Conservation (phyloP, 1,139 yeast genomes). For the Zhuliangozyma parablackwelliae region DNA sequence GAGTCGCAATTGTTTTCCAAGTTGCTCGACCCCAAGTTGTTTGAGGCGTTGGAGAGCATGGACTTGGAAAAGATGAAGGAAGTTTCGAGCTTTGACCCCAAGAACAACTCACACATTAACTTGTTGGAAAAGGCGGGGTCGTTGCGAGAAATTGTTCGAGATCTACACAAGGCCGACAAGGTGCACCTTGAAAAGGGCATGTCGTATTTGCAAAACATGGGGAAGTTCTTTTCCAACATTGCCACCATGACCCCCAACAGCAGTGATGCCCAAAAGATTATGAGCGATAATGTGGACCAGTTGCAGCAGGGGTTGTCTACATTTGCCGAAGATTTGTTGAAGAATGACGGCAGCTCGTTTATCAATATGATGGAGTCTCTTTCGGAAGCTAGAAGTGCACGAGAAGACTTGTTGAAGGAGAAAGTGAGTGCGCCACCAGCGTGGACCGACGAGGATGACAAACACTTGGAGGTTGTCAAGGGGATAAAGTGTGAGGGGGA, state of each 20-base stretch:
- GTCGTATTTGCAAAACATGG: conserved; percentile 25
- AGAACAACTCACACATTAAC: conserved; percentile 16
- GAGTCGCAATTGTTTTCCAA: conserved; percentile 18
- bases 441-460: conserved; percentile 24
- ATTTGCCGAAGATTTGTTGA: conserved; percentile 73
- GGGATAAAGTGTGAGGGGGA: background rate
- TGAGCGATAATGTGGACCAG: conserved; percentile 12
- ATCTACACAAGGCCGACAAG: conserved; percentile 25
- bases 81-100: conserved; percentile 13
- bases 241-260: conserved; percentile 7
- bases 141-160: conserved; percentile 25
- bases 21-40: conserved; percentile 27
- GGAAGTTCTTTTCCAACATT: conserved; percentile 16
- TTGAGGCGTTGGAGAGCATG: conserved; percentile 25
- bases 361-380: conserved; percentile 74
- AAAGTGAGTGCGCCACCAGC: conserved; percentile 8
- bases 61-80: conserved; percentile 26
- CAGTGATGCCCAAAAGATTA: background rate
- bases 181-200: conserved; percentile 25
- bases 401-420: conserved; percentile 37
- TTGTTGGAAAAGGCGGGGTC: conserved; percentile 26
- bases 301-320: conserved; percentile 42
- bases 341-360: conserved; percentile 70
- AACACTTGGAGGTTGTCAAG: background rate
- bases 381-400: conserved; percentile 52